Percentiles rank a stretch among this genome's conserved stretches.
phyloP scores from a whole-genome alignment of 768 basidiomycete species.

The Rhizopogon vulgaris region DNA sequence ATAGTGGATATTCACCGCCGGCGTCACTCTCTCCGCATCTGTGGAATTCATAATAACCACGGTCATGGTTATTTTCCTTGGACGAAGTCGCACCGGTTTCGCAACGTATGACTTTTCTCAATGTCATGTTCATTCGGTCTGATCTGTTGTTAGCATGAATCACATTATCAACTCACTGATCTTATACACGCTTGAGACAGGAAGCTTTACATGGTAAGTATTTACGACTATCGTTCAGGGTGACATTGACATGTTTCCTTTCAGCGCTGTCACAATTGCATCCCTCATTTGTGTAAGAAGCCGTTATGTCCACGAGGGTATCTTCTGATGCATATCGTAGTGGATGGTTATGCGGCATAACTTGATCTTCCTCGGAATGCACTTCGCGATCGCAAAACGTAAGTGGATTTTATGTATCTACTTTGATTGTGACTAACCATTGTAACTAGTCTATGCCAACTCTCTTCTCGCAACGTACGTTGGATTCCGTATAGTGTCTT shows the following conservation, averaged over 20 bases:
- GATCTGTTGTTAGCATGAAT: conserved; percentile 31
- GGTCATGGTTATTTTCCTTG: conserved; percentile 26
- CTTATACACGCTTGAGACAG: conserved; percentile 48
- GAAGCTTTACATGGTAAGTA: conserved; percentile 38
- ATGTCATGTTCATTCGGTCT: not conserved
- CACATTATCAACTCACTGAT: conserved; percentile 44
- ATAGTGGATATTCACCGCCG: conserved; percentile 26
- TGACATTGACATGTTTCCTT: not conserved
- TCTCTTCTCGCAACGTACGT: conserved; percentile 29
- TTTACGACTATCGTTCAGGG: too few species aligned
- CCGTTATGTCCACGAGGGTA: not conserved
- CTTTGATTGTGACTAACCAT: not conserved
- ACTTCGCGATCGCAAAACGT: conserved; percentile 29
- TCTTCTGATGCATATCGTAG: conserved; percentile 4
- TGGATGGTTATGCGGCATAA: conserved; percentile 30
- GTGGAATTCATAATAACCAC: conserved; percentile 27
- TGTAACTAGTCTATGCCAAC: conserved; percentile 23
- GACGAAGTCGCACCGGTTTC: conserved; percentile 25
- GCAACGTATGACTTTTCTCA: conserved; percentile 12
- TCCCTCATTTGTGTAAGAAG: conserved; percentile 25
- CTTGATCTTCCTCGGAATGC: conserved; percentile 29
- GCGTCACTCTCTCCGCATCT: conserved; percentile 27
- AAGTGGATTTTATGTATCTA: not conserved
- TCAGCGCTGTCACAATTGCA: conserved; percentile 26
- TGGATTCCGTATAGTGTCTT: not conserved